Conservation (phyloP, 2,329 filamentous ascomycete genomes). For the Penicillium thymicola region DNA sequence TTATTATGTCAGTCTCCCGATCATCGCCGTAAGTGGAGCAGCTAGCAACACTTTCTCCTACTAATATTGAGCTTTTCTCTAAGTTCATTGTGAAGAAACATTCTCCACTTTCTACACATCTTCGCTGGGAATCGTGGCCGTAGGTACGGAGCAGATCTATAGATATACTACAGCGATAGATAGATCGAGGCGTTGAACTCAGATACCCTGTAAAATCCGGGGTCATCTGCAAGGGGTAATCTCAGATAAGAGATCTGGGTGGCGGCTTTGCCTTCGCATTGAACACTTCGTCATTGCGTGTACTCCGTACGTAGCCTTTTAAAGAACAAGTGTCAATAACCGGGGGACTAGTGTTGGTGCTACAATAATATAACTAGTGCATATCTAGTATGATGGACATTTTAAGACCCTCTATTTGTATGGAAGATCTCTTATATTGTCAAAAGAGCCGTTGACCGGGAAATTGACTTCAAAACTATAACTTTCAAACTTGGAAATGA, state of each 20-base stretch:
- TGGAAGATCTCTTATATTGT: neutral
- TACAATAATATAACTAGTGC: no score
- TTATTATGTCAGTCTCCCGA: neutral
- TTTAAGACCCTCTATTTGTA: neutral
- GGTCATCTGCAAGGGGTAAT: constrained; percentile 24
- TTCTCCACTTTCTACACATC: neutral
- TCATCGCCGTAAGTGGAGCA: constrained; percentile 8
- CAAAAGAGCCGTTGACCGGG: neutral
- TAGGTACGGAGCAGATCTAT: neutral
- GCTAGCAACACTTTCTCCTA: neutral
- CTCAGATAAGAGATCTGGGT: constrained; percentile 13
- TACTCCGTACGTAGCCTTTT: neutral
- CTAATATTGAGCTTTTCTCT: constrained; percentile 1
- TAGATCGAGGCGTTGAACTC: constrained; percentile 9
- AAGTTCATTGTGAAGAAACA: neutral
- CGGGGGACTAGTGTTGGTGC: neutral
- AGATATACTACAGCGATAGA: neutral
- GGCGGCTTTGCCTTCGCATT: constrained; percentile 2
- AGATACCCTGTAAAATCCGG: constrained; percentile 9
- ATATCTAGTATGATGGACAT: neutral
- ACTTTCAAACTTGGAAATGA: neutral
- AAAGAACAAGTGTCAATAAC: neutral
- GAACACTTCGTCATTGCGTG: neutral
- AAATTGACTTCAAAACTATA: neutral
- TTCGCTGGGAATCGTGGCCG: neutral